Percentiles rank a stretch among this genome's conserved stretches.
phyloP scores from a whole-genome alignment of 1,139 yeast genomes.

The Nakaseomyces glabratus region DNA sequence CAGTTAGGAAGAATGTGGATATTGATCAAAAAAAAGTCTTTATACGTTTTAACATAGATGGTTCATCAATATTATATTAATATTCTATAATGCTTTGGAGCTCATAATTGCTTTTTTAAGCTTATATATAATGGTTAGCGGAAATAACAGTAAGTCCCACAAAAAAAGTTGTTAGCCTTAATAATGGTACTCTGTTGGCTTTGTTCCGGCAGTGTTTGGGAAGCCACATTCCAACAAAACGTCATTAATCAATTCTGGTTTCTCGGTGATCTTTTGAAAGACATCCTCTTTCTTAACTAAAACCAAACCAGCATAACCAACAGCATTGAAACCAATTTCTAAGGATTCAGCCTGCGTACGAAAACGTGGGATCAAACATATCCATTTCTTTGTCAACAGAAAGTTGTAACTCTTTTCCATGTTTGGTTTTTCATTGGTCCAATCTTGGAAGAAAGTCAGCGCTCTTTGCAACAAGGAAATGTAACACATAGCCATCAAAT shows the following conservation, averaged over 20 bases:
- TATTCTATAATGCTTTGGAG: not conserved
- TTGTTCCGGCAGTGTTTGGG: conserved; percentile 42
- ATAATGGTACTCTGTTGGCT: conserved; percentile 40
- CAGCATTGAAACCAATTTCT: conserved; percentile 60
- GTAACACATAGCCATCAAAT: conserved; percentile 50
- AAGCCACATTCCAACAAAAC: conserved; percentile 57
- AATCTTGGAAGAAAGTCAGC: conserved; percentile 53
- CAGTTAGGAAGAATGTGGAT: no score
- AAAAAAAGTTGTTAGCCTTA: conserved; percentile 13
- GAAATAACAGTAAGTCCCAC: not conserved
- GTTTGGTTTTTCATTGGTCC: conserved; percentile 33
- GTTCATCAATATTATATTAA: no score
- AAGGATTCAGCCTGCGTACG: conserved; percentile 27
- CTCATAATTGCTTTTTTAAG: not conserved
- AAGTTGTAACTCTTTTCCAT: conserved; percentile 56
- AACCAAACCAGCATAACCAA: conserved; percentile 72
- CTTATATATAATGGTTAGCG: no score
- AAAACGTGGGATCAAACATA: conserved; percentile 78
- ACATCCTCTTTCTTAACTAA: conserved; percentile 62
- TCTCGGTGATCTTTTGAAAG: conserved; percentile 33
- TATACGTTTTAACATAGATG: no score
- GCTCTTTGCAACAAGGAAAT: conserved; percentile 63
- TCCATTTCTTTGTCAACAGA: conserved; percentile 70
- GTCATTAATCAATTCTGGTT: conserved; percentile 35
- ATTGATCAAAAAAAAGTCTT: no score